Evolutionary conservation across 805 yeast genomes (phyloP).

Genomic region (Lipomyces yamanashiensis): DNA sequence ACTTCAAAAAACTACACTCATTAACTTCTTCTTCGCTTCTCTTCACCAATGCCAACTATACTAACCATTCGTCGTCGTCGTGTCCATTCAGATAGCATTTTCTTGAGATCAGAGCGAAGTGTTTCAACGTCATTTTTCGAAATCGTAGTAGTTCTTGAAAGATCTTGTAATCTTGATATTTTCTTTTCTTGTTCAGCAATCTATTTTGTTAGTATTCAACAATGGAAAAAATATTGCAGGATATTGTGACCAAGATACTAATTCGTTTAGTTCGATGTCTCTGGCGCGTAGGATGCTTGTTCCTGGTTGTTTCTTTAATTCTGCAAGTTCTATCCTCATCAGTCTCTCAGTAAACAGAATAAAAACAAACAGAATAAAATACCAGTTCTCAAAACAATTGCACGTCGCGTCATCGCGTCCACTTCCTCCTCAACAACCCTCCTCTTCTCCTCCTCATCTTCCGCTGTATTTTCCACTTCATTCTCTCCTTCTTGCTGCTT

Average conservation of each 20-base stretch:
- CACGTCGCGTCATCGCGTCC: constrained; percentile 5
- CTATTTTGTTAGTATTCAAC: neutral
- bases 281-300: constrained; percentile 6
- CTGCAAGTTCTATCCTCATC: constrained; percentile 12
- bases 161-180: neutral
- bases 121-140: neutral
- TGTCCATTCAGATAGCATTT: constrained; percentile 23
- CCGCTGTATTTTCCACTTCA: neutral
- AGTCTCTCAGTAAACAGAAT: neutral
- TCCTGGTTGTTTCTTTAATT: constrained; percentile 6
- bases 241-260: constrained; percentile 6
- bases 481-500: constrained; percentile 13
- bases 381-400: neutral
- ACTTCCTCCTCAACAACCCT: constrained; percentile 10
- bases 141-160: neutral
- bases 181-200: neutral
- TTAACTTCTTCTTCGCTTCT: no score
- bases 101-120: constrained; percentile 12
- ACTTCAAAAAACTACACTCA: constrained; percentile 8
- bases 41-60: no score
- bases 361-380: neutral
- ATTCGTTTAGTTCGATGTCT: constrained; percentile 15
- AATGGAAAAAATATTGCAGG: no score
- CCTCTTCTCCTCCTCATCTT: constrained; percentile 10
- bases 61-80: constrained; percentile 26